Base-by-base conservation (phyloP, 2,329 filamentous ascomycete genomes). In the Nemania sp. region DNA sequence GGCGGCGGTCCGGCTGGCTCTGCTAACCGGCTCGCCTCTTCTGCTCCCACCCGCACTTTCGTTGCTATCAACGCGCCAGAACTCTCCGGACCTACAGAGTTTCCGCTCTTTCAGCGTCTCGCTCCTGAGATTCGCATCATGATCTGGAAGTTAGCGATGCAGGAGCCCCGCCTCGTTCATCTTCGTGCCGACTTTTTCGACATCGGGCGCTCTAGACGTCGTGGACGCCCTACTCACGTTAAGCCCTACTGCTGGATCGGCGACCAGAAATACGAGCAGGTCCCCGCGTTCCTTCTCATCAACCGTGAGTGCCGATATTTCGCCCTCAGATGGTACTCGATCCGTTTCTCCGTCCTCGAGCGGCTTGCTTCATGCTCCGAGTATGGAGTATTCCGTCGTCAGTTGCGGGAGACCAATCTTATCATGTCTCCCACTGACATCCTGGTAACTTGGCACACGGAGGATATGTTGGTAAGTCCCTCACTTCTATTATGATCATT, bases 401-500 rank as follows among this genome's bases (percentile, higher is more conserved):
- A n/a, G 13, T 17, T n/a, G 15, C 21, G 1, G 4, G n/a, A 20
- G 5, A 51, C 40, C 17, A 43, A 56, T 42, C 20, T 59, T 11
- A 35, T 62, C 17, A 59, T 62, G 60, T 43, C 40, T 25, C 56
- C 51, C 12, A 5, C 18, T 20, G 60, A 62, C 43, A 53, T 62
- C n/a, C 18, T 59, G 12, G 60, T 55, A 3, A 48, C 52, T 9
- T 62, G 60, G 60, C 35, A 59, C 5, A 9, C 32, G 5, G 1
- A 15, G 0, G 1, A 13, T 0, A 12, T 39, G 1, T 12, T 1
- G 15, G 57, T 59, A 45, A 50, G 57, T 49, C 42, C 10, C 11
- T 11, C 17, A n/a, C n/a, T 18, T n/a, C 29, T 17, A 13, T 13
- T 17, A 3, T 40, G 4, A 1, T 17, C 2, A 17, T n/a, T 6